Conservation (phyloP, 2,329 filamentous ascomycete species). For the Chaetomiaceae sp. region DNA sequence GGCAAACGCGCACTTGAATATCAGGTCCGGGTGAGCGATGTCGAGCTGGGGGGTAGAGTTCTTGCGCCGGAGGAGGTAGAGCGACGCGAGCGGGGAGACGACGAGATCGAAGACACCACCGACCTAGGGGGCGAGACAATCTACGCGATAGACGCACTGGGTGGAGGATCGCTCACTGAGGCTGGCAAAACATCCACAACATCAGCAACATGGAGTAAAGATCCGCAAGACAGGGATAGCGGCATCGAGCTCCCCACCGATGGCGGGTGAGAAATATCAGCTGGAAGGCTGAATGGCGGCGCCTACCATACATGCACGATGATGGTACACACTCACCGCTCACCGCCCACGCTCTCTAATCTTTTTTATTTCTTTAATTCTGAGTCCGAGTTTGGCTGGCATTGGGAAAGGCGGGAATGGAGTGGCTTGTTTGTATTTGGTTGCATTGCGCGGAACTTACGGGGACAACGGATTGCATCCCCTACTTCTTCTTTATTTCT, state of each 20-base stretch:
- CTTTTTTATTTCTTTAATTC: conserved; percentile 10
- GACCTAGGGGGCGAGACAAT: conserved; percentile 7
- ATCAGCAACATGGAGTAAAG: conserved; percentile 38
- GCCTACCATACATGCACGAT: background rate
- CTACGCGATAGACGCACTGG: conserved; percentile 10
- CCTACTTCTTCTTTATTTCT: background rate
- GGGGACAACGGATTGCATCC: background rate
- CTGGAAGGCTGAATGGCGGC: background rate
- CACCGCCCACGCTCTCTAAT: too few relatives aligned
- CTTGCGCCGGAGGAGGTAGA: conserved; percentile 58
- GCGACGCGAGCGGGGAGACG: conserved; percentile 24
- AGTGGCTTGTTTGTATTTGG: background rate
- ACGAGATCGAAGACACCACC: conserved; percentile 25
- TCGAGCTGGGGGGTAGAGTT: conserved; percentile 76
- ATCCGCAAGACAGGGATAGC: conserved; percentile 48
- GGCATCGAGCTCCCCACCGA: conserved; percentile 47
- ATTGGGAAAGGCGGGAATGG: conserved; percentile 12
- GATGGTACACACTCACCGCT: conserved; percentile 22
- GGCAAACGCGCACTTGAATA: conserved; percentile 85
- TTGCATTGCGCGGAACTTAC: conserved; percentile 12
- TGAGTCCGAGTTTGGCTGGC: conserved; percentile 8
- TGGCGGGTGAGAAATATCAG: conserved; percentile 21
- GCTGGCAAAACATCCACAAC: background rate
- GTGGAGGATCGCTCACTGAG: background rate
- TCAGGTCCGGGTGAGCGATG: conserved; percentile 70